A percentile compares a stretch with the other conserved stretches of the same genome.
phyloP scores from a whole-genome alignment of 495 filamentous ascomycete genomes.

The Penicillium robsamsonii region DNA sequence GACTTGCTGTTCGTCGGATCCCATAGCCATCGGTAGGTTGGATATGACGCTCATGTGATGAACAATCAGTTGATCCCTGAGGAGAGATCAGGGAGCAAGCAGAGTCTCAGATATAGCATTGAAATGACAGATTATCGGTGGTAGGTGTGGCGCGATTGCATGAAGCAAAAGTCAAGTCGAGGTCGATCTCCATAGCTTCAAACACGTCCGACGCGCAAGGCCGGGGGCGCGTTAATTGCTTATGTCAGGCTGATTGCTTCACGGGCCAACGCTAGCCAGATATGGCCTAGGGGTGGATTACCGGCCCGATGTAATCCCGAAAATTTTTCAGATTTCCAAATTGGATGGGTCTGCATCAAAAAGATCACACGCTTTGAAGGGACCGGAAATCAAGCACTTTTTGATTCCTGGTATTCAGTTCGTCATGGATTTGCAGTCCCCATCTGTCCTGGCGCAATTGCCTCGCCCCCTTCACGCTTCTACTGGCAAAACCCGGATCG shows the following conservation, averaged over 20 bases:
- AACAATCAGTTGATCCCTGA: slow-evolving; percentile 7
- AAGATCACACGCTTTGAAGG: slow-evolving; percentile 22
- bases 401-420: slow-evolving; percentile 13
- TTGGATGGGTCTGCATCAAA: slow-evolving; percentile 27
- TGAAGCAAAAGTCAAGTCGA: background rate
- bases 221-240: slow-evolving; percentile 20
- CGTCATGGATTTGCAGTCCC: slow-evolving; percentile 46
- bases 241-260: slow-evolving; percentile 20
- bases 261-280: slow-evolving; percentile 13
- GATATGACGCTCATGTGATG: slow-evolving; percentile 29
- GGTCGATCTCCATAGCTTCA: slow-evolving; percentile 7
- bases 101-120: background rate
- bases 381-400: slow-evolving; percentile 18
- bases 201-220: slow-evolving; percentile 31
- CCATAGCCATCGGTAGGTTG: slow-evolving; percentile 39
- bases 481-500: slow-evolving; percentile 58
- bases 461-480: slow-evolving; percentile 61
- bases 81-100: background rate
- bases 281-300: slow-evolving; percentile 10
- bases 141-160: background rate
- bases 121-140: background rate
- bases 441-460: slow-evolving; percentile 61
- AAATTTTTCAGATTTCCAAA: slow-evolving; percentile 46
- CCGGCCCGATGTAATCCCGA: slow-evolving; percentile 38
- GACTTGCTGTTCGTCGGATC: slow-evolving; percentile 38